Evolutionary conservation across 805 yeast genomes (phyloP).

Genomic region (Candida adriatica): DNA sequence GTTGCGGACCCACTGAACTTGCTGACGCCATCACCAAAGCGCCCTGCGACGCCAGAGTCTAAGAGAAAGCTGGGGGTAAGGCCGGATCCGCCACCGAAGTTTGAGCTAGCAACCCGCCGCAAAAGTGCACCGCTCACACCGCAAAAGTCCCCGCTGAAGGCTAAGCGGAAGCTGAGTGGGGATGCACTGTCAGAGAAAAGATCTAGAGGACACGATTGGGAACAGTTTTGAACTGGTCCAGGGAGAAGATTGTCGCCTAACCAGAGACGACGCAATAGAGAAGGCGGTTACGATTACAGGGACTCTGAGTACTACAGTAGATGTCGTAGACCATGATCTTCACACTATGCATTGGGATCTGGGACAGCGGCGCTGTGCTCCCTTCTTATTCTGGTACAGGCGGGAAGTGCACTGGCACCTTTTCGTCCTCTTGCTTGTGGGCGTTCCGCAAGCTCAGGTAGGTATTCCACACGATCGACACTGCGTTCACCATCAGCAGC

Average conservation of each 20-base stretch:
- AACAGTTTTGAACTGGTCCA: no score
- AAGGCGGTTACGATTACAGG: no score
- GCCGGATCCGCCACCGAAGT: background rate
- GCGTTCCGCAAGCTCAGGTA: slow-evolving; percentile 60
- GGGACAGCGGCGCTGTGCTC: no score
- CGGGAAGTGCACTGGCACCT: slow-evolving; percentile 29
- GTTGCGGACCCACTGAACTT: slow-evolving; percentile 12
- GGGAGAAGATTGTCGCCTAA: no score
- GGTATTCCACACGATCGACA: slow-evolving; percentile 81
- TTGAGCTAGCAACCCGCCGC: background rate
- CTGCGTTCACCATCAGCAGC: slow-evolving; percentile 58
- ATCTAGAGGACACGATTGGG: no score
- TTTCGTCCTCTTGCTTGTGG: slow-evolving; percentile 12
- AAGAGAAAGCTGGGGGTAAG: no score
- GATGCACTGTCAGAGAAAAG: no score
- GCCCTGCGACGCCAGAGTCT: no score
- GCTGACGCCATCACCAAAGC: slow-evolving; percentile 4
- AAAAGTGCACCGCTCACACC: no score
- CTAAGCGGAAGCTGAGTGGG: background rate
- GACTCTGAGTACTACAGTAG: slow-evolving; percentile 1
- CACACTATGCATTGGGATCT: slow-evolving; percentile 1
- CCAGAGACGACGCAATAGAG: no score
- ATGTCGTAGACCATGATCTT: background rate
- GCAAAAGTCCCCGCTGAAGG: no score
- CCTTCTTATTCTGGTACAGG: slow-evolving; percentile 35